Base-by-base conservation (phyloP, 2,329 filamentous ascomycete species). In the Fusarium sp. region DNA sequence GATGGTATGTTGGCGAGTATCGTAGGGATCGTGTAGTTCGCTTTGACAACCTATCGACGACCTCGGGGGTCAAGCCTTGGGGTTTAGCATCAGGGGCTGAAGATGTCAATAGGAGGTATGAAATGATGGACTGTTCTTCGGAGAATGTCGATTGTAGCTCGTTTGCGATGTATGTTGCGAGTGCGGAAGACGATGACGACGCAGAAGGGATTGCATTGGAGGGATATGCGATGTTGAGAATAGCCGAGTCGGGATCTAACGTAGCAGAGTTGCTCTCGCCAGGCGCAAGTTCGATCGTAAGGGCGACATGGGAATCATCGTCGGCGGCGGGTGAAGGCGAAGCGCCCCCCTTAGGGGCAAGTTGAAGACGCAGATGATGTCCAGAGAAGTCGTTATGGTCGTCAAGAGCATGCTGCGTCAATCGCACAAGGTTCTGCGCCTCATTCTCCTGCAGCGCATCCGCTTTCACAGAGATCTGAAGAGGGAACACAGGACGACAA, bases 1-100 rank as follows among this genome's bases (percentile, higher is more conserved):
- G 86, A 80, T 99, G 96, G 81, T 98, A 99, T 0, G 94, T 97
- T 20, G 95, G 91, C 8, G 96, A 93, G 81, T 98, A 97, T 80
- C 96, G 97, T 79, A 98, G 89, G 2, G 95, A 94, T 57, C 95
- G 89, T 6, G 93, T 96, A 41, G 93, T 93, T 70, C 95, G 93
- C 88, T 87, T 92, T 77, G 84, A 89, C 76, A 90, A 85, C 2
- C 87, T 85, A 45, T 90, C 89, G 31, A 87, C 84, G 1, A 87
- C 84, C 38, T 90, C 86, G 39, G 87, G 84, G 2, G 85, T 83
- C 44, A 89, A 75, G 10, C 84, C 84, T 66, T 86, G 84, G 7
- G 86, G 83, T 58, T 84, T 83, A 66, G 79, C 78, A 71, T 87
- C 85, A 42, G 85, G 83, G 4, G 69, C 54, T 9, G 87, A 87